phyloP scores from a whole-genome alignment of 2,329 filamentous ascomycete species.

The Diaporthe eres region DNA sequence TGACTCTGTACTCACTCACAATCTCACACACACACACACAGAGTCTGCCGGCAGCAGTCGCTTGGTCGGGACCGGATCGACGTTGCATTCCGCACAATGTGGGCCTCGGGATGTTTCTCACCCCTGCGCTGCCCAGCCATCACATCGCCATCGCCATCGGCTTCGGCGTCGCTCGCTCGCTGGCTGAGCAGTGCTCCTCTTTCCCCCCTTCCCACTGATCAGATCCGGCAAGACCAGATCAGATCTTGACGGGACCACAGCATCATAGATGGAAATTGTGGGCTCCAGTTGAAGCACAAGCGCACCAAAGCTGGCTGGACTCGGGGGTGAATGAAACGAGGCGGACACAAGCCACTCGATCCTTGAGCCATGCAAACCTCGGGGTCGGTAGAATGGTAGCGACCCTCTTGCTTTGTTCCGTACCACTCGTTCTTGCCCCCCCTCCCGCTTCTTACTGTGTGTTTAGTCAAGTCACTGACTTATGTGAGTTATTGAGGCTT shows the following conservation, averaged over 20 bases:
- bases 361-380: neutral
- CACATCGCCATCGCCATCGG: neutral
- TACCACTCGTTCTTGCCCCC: neutral
- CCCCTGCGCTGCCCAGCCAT: slow-evolving; percentile 1
- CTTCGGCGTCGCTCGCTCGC: neutral
- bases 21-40: neutral
- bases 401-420: slow-evolving; percentile 16
- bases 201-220: neutral
- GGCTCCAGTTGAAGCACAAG: neutral
- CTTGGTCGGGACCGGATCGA: slow-evolving; percentile 9
- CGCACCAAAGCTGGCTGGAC: neutral
- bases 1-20: no score
- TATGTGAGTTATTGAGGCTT: neutral
- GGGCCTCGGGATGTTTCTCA: slow-evolving; percentile 15
- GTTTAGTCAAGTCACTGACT: neutral
- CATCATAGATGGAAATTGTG: neutral
- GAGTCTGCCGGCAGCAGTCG: neutral
- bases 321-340: neutral
- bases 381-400: slow-evolving; percentile 9
- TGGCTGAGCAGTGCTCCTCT: slow-evolving; percentile 1
- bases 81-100: slow-evolving; percentile 6
- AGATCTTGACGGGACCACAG: slow-evolving; percentile 15
- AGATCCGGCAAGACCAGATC: slow-evolving; percentile 3
- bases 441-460: neutral
- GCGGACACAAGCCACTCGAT: slow-evolving; percentile 5